phyloP scores from a whole-genome alignment of 176 grass and related monocot genomes.

The Juncus inflexus region DNA sequence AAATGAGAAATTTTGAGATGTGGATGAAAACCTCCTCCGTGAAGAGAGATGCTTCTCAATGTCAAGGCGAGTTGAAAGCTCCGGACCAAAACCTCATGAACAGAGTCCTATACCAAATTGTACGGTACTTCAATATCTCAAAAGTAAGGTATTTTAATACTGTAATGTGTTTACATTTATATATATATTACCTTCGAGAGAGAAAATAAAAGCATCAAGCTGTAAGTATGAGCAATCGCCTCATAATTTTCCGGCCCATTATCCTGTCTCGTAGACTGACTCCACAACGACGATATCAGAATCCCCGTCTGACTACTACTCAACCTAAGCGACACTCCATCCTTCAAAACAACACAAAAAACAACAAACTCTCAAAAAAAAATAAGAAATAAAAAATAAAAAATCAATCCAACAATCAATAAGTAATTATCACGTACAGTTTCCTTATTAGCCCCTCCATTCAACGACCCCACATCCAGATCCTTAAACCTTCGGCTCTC shows the following conservation, averaged over 20 bases:
- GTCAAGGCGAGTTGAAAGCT: constrained; percentile 98
- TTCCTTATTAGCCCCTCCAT: constrained; percentile 34
- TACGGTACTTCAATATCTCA: background rate
- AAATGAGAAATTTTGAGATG: background rate
- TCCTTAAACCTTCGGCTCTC: constrained; percentile 46
- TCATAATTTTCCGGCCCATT: constrained; percentile 79
- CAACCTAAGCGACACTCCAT: constrained; percentile 58
- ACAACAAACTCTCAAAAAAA: constrained; percentile 7
- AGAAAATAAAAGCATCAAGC: constrained; percentile 93
- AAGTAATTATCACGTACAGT: constrained; percentile 31
- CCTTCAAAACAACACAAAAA: constrained; percentile 36
- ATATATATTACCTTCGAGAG: constrained; percentile 44
- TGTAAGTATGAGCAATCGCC: constrained; percentile 91
- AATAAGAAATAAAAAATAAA: constrained; percentile 14
- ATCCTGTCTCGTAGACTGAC: constrained; percentile 64
- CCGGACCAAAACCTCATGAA: constrained; percentile 58
- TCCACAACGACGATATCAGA: constrained; percentile 89
- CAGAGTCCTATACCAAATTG: constrained; percentile 49
- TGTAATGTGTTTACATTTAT: constrained; percentile 5
- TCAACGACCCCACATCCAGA: constrained; percentile 36
- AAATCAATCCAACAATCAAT: constrained; percentile 3
- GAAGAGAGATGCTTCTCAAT: constrained; percentile 72
- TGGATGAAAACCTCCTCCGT: constrained; percentile 41
- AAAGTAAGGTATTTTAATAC: constrained; percentile 3
- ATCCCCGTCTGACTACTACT: constrained; percentile 63